Evolutionary conservation across 306 rosid species (phyloP).

Genomic region (Aeschynomene evenia): DNA sequence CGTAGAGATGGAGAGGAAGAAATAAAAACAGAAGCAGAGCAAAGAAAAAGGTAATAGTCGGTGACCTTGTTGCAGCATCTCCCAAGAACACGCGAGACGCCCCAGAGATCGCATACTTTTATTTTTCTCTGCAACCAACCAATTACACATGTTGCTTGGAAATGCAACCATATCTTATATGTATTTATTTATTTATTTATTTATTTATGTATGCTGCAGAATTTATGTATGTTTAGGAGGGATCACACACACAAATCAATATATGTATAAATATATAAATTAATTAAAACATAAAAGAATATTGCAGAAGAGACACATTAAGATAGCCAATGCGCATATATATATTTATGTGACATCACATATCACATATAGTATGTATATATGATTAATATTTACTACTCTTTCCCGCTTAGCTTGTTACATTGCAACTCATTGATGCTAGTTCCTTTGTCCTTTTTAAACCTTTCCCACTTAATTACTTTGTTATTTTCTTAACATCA

Average conservation of each 20-base stretch:
- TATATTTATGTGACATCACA: neutral
- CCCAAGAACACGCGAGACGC: neutral
- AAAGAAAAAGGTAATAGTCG: neutral
- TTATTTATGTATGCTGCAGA: neutral
- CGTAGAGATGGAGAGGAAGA: neutral
- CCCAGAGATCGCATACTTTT: neutral
- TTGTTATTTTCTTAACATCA: too few relatives aligned
- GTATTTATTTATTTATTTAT: too few relatives aligned
- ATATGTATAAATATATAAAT: neutral
- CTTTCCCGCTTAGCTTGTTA: neutral
- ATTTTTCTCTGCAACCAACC: neutral
- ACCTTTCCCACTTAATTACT: too few relatives aligned
- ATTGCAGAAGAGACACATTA: neutral
- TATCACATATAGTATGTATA: too few relatives aligned
- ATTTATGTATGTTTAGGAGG: neutral
- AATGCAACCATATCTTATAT: too few relatives aligned
- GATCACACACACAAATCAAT: neutral
- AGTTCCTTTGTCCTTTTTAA: neutral
- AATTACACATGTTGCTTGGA: neutral
- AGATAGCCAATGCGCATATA: neutral
- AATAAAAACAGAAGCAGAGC: neutral
- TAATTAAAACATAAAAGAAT: too few relatives aligned
- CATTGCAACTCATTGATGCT: neutral
- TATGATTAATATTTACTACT: neutral
- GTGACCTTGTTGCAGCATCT: conserved; percentile 21